A percentile compares a stretch with the other conserved stretches of the same genome.
Conservation (phyloP, 139 green algal genomes). For the Trebouxia sp. region DNA sequence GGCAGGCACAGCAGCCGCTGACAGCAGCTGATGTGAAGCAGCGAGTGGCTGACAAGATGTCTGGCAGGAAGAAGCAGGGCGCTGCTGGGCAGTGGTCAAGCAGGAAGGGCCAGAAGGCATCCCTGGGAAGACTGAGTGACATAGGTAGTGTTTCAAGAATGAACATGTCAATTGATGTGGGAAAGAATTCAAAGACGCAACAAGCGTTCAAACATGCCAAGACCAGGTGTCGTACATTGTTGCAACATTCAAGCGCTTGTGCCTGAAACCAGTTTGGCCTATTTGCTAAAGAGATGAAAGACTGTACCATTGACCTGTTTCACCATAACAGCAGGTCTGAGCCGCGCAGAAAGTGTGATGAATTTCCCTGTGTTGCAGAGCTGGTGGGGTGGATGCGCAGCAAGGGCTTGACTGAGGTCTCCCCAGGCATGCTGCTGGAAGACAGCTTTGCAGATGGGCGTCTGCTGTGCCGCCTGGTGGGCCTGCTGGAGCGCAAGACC, state of each 20-base stretch:
- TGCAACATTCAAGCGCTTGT: no score
- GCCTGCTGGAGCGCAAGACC: not conserved
- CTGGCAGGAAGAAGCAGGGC: not conserved
- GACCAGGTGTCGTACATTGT: no score
- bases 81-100: not conserved
- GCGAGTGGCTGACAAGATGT: not conserved
- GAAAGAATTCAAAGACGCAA: no score
- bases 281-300: no score
- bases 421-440: slow-evolving; percentile 1
- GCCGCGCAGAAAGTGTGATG: no score
- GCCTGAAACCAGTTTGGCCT: no score
- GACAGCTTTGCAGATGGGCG: slow-evolving; percentile 26
- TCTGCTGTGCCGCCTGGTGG: slow-evolving; percentile 21
- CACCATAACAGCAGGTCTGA: not conserved
- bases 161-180: no score
- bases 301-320: no score
- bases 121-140: not conserved
- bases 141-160: not conserved
- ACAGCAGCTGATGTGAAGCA: slow-evolving; percentile 4
- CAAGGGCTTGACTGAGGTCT: slow-evolving; percentile 13
- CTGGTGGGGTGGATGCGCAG: slow-evolving; percentile 9
- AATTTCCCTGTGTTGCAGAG: slow-evolving; percentile 1
- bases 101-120: not conserved
- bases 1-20: not conserved
- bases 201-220: no score